A percentile compares a stretch with the other conserved stretches of the same genome.
phyloP scores from a whole-genome alignment of 148 eudicot species.

The Dianthus caryophyllus region DNA sequence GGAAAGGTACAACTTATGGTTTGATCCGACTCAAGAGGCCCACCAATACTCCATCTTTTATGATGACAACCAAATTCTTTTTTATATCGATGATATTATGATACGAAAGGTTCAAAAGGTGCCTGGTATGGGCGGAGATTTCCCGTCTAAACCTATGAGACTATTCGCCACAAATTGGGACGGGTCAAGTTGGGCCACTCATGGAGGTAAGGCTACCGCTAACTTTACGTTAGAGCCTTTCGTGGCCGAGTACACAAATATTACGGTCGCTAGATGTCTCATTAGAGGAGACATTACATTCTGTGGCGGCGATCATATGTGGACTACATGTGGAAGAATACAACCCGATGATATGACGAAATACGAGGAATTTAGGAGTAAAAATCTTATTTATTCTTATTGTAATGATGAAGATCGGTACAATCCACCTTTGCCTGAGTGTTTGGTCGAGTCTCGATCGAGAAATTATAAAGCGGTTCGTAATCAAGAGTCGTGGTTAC shows the following conservation, averaged over 20 bases:
- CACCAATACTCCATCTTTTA: conserved; percentile 33
- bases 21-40: conserved; percentile 27
- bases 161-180: conserved; percentile 38
- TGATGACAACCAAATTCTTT: conserved; percentile 16
- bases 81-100: conserved; percentile 31
- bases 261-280: conserved; percentile 25
- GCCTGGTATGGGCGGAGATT: conserved; percentile 31
- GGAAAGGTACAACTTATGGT: conserved; percentile 34
- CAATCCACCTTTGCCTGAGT: conserved; percentile 16
- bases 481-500: too few species aligned
- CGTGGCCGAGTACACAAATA: conserved; percentile 20
- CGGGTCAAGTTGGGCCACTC: conserved; percentile 37
- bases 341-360: not conserved
- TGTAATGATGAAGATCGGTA: conserved; percentile 19
- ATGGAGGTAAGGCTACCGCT: conserved; percentile 25
- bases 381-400: conserved; percentile 15
- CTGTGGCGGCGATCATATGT: not conserved
- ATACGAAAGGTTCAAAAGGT: conserved; percentile 18
- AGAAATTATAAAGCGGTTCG: too few species aligned
- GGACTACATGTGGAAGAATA: not conserved
- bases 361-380: conserved; percentile 12
- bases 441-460: not conserved
- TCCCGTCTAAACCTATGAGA: conserved; percentile 42
- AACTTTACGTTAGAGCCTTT: conserved; percentile 26
- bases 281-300: not conserved